Base-by-base conservation (phyloP, 1,284 basidiomycete species). In the Rhizoctonia solani region DNA sequence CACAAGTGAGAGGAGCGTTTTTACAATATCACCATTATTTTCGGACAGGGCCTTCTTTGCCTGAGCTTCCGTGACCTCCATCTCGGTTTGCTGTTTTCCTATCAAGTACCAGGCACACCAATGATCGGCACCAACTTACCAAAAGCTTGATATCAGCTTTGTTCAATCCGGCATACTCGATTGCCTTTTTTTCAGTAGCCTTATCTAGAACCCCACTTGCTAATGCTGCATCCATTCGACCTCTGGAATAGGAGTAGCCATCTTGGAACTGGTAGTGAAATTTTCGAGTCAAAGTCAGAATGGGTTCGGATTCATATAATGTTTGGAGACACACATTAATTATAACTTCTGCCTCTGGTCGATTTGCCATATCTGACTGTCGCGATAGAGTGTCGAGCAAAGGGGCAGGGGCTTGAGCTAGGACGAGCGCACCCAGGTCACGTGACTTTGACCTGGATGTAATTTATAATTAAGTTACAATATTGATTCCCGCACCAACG, bases 221-320 rank as follows among this genome's bases (percentile, higher is more conserved):
- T 14, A 69, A 47, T 11, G 69, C 69, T 25, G 69, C 69, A 27
- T 69, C 69, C 58, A 69, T 52, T 37, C 66, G 66, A 21, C 56
- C 54, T 39, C 68, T 69, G 1, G 66, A 68, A 23, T 67, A 69
- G 6, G 69, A 67, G 30, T 44, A 52, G 11, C 69, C 69, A 32
- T 69, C 69, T 27, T 67, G 66, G 32, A 69, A 69, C 69, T 69
- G 16, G 19, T 37, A 52, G 25, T 27, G 14, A 32, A 39, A 25
- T 32, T n/a, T 27, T 23, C n/a, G 16, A 34, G 32, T 9, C 37
- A n/a, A 14, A 14, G 37, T 14, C 32, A n/a, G n/a, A 53, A 27
- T 11, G 27, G 50, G 32, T 34, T 4, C 32, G 32, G 21, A 32
- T 53, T 4, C 16, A 39, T 5, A 39, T 4, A 1, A 13, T 32